phyloP scores from a whole-genome alignment of 1,284 basidiomycete genomes.

The Ceratobasidium sp. region DNA sequence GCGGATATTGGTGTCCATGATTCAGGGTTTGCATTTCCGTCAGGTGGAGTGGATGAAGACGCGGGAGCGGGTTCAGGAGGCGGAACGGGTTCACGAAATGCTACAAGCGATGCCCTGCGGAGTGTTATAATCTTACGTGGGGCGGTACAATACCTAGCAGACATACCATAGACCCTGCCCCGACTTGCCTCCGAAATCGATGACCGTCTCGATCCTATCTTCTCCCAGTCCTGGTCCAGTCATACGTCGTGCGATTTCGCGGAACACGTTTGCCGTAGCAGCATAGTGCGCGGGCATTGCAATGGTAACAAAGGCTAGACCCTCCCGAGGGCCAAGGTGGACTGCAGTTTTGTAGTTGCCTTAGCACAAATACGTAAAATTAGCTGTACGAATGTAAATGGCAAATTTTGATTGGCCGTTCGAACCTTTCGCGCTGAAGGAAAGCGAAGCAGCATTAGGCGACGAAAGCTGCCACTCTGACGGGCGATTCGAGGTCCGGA shows the following conservation, averaged over 20 bases:
- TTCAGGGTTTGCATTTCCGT: conserved; percentile 21
- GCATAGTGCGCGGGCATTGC: conserved; percentile 57
- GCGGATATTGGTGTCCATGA: conserved; percentile 36
- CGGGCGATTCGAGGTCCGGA: background rate
- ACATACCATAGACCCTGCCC: conserved; percentile 56
- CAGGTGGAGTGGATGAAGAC: conserved; percentile 59
- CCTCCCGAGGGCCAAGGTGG: conserved; percentile 42
- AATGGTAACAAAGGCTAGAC: conserved; percentile 54
- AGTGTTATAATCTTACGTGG: conserved; percentile 4
- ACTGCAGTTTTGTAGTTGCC: conserved; percentile 50
- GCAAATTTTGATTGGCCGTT: background rate
- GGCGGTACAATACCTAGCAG: conserved; percentile 43
- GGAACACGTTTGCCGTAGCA: conserved; percentile 54
- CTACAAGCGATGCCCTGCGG: conserved; percentile 44
- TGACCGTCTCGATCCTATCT: conserved; percentile 43
- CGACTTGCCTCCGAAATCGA: conserved; percentile 55
- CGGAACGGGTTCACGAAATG: conserved; percentile 53
- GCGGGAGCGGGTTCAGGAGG: conserved; percentile 60
- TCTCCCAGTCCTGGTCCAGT: conserved; percentile 39
- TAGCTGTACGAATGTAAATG: background rate
- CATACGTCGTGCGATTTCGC: conserved; percentile 52
- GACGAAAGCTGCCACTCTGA: conserved; percentile 55
- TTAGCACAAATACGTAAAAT: conserved; percentile 63
- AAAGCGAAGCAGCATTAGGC: conserved; percentile 41
- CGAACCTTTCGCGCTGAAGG: conserved; percentile 60